Evolutionary conservation across 768 basidiomycete species (phyloP).

Genomic region (Lactarius quietus): DNA sequence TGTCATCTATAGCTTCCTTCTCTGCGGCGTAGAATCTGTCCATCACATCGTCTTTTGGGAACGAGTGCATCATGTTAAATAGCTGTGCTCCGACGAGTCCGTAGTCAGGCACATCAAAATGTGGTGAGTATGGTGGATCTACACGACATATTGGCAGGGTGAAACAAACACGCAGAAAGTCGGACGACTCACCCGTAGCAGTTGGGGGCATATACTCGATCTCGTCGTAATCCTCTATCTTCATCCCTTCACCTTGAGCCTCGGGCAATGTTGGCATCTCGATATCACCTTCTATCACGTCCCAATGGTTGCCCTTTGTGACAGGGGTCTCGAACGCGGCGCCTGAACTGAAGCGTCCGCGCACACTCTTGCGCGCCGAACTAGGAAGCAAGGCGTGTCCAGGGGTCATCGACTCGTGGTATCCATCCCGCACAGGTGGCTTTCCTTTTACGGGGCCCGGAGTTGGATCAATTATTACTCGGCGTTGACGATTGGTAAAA

Average conservation of each 20-base stretch:
- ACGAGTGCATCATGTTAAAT: slow-evolving; percentile 37
- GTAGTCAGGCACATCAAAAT: slow-evolving; percentile 51
- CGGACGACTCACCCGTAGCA: slow-evolving; percentile 41
- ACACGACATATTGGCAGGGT: neutral
- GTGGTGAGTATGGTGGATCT: slow-evolving; percentile 45
- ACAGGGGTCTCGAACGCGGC: slow-evolving; percentile 63
- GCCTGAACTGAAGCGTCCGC: slow-evolving; percentile 49
- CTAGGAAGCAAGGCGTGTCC: slow-evolving; percentile 55
- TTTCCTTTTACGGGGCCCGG: slow-evolving; percentile 36
- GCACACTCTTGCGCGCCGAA: slow-evolving; percentile 60
- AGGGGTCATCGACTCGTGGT: slow-evolving; percentile 34
- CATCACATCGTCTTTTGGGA: slow-evolving; percentile 34
- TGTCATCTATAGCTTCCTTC: slow-evolving; percentile 14
- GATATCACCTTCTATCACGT: slow-evolving; percentile 57
- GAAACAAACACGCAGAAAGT: neutral
- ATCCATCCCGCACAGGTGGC: slow-evolving; percentile 33
- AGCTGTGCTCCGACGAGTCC: slow-evolving; percentile 39
- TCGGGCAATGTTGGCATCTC: slow-evolving; percentile 30
- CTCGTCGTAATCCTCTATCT: slow-evolving; percentile 40
- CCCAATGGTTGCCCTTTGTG: slow-evolving; percentile 69
- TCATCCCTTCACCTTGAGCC: slow-evolving; percentile 26
- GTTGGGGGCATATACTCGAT: slow-evolving; percentile 56
- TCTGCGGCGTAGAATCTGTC: slow-evolving; percentile 30
- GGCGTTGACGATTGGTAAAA: slow-evolving; percentile 59
- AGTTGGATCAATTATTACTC: slow-evolving; percentile 26